Base-by-base conservation (phyloP, 2,329 filamentous ascomycete species). In the Coniochaeta sp. region DNA sequence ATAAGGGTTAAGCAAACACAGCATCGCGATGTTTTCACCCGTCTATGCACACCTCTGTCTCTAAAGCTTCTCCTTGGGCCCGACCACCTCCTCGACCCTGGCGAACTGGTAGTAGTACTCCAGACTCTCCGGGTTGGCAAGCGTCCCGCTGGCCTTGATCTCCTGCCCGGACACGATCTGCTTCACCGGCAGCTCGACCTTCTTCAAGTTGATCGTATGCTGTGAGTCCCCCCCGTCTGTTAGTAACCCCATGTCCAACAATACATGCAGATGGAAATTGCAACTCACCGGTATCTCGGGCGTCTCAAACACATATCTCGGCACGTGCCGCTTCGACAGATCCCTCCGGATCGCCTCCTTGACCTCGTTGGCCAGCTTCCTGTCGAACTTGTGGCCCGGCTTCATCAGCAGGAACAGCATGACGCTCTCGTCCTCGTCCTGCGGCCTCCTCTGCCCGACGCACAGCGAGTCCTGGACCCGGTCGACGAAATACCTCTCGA, bases 161-260 rank as follows among this genome's bases (percentile, higher is more conserved):
- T 76, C 83, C 66, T 86, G 85, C 0, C 90, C 90, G 0, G 84
- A 91, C 0, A 95, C 87, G 64, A 95, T 95, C 69, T 90, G 88
- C 75, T 95, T 95, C 33, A 95, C 88, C 0, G 90, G 90, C 58
- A 95, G 67, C 71, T 95, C 90, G 4, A 95, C 90, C 72, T 95
- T 95, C 72, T 95, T 95, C 57, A 90, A 74, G 69, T 93, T 95
- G 63, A 95, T 86, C 0, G 90, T 95, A 0, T 87, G 89, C 86
- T 91, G 12, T 2, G 8, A 44, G n/a, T n/a, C n/a, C n/a, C n/a
- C n/a, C 44, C 24, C 54, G 17, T 5, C 26, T 24, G 55, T 70
- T 36, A 73, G 67, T 19, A 12, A 34, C 4, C 16, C 44, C 34
- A 22, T 26, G 3, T 38, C 54, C 56, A 24, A 34, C 34, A 5